Percentiles rank a stretch among this genome's conserved stretches.
Conservation (phyloP, 495 filamentous ascomycete species). For the Aspergillus nidulans region DNA sequence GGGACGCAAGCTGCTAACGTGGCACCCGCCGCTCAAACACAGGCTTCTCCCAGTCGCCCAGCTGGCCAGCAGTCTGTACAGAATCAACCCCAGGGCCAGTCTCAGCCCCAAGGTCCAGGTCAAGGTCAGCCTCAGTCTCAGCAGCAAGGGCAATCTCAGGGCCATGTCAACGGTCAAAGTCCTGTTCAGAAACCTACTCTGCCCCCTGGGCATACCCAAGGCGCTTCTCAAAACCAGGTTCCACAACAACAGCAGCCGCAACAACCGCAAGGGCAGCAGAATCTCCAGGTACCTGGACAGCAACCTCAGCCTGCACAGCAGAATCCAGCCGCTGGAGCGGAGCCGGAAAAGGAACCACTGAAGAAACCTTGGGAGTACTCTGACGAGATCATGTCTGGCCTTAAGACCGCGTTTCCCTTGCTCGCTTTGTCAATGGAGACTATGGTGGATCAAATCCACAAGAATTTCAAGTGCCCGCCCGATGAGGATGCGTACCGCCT, state of each 20-base stretch:
- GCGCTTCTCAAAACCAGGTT: conserved; percentile 24
- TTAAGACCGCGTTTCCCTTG: conserved; percentile 94
- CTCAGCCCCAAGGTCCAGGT: conserved; percentile 24
- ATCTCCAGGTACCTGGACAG: conserved; percentile 41
- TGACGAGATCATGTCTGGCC: conserved; percentile 86
- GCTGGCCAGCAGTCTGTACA: conserved; percentile 32
- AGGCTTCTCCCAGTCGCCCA: conserved; percentile 25
- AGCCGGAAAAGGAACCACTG: conserved; percentile 40
- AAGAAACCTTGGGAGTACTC: conserved; percentile 94
- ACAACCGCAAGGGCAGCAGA: conserved; percentile 25
- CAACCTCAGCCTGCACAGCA: conserved; percentile 21
- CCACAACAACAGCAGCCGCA: conserved; percentile 7
- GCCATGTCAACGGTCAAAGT: conserved; percentile 19
- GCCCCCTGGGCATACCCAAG: conserved; percentile 7
- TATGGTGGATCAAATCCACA: conserved; percentile 97
- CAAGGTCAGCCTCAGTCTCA: conserved; percentile 17
- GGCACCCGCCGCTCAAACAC: conserved; percentile 23
- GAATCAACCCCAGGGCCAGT: conserved; percentile 18
- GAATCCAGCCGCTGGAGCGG: conserved; percentile 19
- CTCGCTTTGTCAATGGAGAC: conserved; percentile 98
- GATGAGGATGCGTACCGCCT: conserved; percentile 97
- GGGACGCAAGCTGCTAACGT: conserved; percentile 36
- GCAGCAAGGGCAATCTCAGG: conserved; percentile 2
- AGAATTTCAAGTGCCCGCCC: conserved; percentile 97
- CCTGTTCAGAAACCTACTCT: conserved; percentile 18